Base-by-base conservation (phyloP, 805 yeast genomes). In the Yamadazyma philogaea region DNA sequence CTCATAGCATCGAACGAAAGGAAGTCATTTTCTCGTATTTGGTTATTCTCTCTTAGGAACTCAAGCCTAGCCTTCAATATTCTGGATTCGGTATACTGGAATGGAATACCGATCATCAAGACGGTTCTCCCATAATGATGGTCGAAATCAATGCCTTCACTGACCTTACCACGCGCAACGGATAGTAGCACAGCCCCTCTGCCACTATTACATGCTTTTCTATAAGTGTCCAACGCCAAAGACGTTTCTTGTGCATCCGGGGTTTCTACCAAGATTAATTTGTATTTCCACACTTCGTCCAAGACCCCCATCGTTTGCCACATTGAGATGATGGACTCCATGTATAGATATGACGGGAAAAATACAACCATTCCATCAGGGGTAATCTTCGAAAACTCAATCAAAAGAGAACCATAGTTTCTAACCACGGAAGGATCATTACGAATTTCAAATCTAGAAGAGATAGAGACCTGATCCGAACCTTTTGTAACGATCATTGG, bases 211-310 rank as follows among this genome's bases (percentile, higher is more conserved):
- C 99, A 93, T 0, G 99, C 99, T 24, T 89, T 86, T 55, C 99
- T 72, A 61, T 90, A 93, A 0, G 98, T 93, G 51, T 93, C 99
- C 52, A 93, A 68, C 0, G 99, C 99, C 48, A 93, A 66, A 1
- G 96, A 84, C 0, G 99, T 93, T 63, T 93, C 99, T 61, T 93
- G 99, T 0, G 97, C 96, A 77, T 93, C 99, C 0, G 99, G 99
- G 0, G 99, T 93, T 60, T 93, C 99, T 12, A 95, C 98, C 24
- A 93, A 68, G 51, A 93, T 91, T 51, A 93, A 72, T 60, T 93
- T 93, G 60, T 93, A 89, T 61, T 93, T 90, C 99, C 99, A 93
- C 7, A 93, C 98, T 63, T 93, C 98, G 61, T 93, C 99, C 54
- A 93, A 66, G 32, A 93, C 90, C 39, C 98, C 98, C 97, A 93